Percentiles rank a stretch among this genome's conserved stretches.
Evolutionary conservation across 257 asterid species (phyloP).

Genomic region (Solanum etuberosum): DNA sequence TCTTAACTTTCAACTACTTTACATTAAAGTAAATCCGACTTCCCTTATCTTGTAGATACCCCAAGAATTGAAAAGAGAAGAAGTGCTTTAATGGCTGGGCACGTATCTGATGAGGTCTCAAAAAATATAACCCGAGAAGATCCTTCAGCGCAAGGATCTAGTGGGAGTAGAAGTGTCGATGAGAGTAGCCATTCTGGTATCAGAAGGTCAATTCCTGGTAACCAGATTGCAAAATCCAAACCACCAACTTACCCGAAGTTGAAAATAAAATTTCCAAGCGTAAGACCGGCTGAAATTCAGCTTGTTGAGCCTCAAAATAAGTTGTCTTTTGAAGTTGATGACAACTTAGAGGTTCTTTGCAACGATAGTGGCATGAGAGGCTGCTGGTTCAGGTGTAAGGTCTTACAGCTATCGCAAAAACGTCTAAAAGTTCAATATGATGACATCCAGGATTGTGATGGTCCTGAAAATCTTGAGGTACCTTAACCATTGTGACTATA

Average conservation of each 20-base stretch:
- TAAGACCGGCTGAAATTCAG: neutral
- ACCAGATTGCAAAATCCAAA: neutral
- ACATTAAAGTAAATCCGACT: neutral
- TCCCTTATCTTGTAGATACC: neutral
- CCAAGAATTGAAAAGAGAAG: neutral
- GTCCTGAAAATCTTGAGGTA: neutral
- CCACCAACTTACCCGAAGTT: neutral
- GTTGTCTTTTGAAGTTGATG: neutral
- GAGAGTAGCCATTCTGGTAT: neutral
- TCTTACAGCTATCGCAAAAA: neutral
- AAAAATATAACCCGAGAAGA: neutral
- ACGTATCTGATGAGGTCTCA: neutral
- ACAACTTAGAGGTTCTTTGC: neutral
- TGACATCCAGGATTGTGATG: neutral
- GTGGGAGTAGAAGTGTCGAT: neutral
- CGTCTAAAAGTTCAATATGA: neutral
- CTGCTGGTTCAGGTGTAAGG: neutral
- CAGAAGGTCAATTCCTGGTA: neutral
- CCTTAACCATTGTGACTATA: neutral
- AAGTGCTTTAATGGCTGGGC: neutral
- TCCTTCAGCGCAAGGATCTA: neutral
- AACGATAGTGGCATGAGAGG: neutral
- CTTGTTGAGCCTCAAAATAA: neutral
- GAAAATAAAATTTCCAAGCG: no score
- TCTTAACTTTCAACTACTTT: neutral